These are phyloP conservation scores for Macroventuria anomochaeta DNA, from an alignment of 2,329 filamentous ascomycete species.

Conservation along the genomic window DNA sequence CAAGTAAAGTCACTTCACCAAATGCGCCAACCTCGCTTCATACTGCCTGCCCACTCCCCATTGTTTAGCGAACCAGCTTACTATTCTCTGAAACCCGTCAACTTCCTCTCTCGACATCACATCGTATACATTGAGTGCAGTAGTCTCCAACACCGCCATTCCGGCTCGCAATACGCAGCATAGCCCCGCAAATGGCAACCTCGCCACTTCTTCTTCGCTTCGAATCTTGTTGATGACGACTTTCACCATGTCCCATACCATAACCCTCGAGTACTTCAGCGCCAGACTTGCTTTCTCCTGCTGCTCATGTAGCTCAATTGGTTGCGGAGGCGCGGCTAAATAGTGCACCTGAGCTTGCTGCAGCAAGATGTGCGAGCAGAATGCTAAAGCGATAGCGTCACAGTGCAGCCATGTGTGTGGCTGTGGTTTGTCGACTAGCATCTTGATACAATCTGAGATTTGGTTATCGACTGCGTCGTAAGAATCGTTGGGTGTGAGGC, in stretches of 20 bases:
- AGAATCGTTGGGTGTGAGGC: too few relatives aligned
- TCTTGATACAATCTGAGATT: not conserved
- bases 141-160: not conserved
- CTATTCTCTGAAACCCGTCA: not conserved
- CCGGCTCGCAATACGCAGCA: not conserved
- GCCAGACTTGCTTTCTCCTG: not conserved
- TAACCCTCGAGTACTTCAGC: not conserved
- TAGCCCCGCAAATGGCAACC: not conserved
- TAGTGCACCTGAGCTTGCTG: not conserved
- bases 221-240: not conserved
- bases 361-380: not conserved
- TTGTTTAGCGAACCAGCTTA: not conserved
- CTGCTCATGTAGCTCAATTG: not conserved
- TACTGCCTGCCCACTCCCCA: not conserved
- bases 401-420: not conserved
- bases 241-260: not conserved
- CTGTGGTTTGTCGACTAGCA: not conserved
- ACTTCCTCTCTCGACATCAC: not conserved
- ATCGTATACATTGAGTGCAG: not conserved
- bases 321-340: too few relatives aligned
- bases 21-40: not conserved
- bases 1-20: not conserved
- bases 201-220: not conserved
- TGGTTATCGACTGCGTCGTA: too few relatives aligned
- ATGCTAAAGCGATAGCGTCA: not conserved